Conservation (phyloP, 345 rosid species). For the Moringa oleifera region DNA sequence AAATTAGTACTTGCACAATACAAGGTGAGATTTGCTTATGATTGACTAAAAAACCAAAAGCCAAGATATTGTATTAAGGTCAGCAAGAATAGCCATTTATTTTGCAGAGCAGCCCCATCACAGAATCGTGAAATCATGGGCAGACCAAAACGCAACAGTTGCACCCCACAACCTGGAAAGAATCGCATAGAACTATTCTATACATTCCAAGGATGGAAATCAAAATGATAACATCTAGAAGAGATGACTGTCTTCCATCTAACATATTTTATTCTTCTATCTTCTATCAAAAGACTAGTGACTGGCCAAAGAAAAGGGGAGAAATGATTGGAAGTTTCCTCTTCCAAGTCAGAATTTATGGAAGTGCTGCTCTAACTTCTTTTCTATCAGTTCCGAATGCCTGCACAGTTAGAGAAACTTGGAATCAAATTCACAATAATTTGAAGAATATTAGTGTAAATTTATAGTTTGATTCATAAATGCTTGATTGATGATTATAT, state of each 20-base stretch:
- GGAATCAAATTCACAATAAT: constrained; percentile 1
- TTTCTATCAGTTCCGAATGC: constrained; percentile 87
- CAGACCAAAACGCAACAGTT: constrained; percentile 11
- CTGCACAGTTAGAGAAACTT: constrained; percentile 29
- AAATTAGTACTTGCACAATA: no score
- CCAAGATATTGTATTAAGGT: no score
- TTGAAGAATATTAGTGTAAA: no score
- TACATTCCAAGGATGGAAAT: constrained; percentile 11
- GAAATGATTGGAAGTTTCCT: not conserved
- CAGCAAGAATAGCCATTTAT: not conserved
- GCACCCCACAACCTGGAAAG: constrained; percentile 9
- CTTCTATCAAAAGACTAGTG: constrained; percentile 1
- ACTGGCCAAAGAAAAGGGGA: not conserved
- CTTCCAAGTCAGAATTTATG: constrained; percentile 22
- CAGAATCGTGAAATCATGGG: not conserved
- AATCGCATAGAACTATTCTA: constrained; percentile 10
- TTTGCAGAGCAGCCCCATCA: not conserved
- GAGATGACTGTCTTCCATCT: constrained; percentile 13
- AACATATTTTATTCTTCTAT: constrained; percentile 12
- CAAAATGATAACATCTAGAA: constrained; percentile 1
- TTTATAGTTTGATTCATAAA: not conserved
- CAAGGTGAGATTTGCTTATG: no score
- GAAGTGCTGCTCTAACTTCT: constrained; percentile 68
- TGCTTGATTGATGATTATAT: not conserved
- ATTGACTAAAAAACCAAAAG: no score